Base-by-base conservation (phyloP, 2,329 filamentous ascomycete species). In the Didymella sp. region DNA sequence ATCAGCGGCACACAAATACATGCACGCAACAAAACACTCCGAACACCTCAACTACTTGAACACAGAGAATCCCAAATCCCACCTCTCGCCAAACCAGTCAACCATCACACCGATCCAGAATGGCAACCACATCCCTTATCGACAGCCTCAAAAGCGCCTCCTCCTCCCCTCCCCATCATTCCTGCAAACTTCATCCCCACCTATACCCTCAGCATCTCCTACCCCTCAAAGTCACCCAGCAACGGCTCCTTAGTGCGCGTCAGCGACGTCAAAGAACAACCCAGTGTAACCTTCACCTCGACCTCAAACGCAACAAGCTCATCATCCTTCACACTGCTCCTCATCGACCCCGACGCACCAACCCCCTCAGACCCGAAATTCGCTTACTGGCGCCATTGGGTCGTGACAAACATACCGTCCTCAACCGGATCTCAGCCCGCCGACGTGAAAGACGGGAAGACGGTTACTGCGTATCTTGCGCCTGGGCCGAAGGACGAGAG, bases 311-410 rank as follows among this genome's bases (percentile, higher is more conserved):
- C 37, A 0, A 30, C 43, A 12, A 53, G 58, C 25, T 17, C 53
- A 3, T 50, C 56, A 44, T 60, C 77, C 1, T 85, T 82, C 68
- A 76, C 78, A 31, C 72, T 84, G 47, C 71, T 85, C 60, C 74
- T 85, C 37, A 75, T 84, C 21, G 83, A 85, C 52, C 82, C 82
- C 0, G 83, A 85, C 56, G 83, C 82, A 19, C 83, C 83, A 0
- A 84, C 82, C 0, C 83, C 83, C 0, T 80, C 82, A 31, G 80
- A 85, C 47, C 82, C 81, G 6, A 84, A 81, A 63, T 84, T 82
- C 63, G 80, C 81, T 0, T 84, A 81, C 63, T 85, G 82, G 82
- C 74, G 82, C 19, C 83, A 85, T 62, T 85, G 81, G 80, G 76
- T 85, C 24, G 67, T 84, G 0, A 56, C 61, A 2, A 49, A 55